These are phyloP conservation scores for Rhinocladiella mackenziei DNA, from an alignment of 2,329 filamentous ascomycete species.

Conservation along the genomic window DNA sequence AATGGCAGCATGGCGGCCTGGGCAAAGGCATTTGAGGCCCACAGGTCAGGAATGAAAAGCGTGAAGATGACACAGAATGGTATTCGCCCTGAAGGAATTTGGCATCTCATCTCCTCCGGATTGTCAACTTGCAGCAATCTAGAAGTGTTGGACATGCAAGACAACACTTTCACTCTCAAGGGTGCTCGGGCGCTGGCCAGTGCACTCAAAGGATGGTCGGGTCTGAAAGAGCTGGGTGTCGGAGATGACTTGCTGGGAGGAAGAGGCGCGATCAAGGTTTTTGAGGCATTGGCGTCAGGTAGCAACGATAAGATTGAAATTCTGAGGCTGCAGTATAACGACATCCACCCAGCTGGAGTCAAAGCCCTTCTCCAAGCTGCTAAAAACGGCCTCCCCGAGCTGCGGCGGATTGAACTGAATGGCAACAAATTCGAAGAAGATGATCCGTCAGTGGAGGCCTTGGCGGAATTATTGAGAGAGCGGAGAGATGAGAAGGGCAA, in stretches of 20 bases:
- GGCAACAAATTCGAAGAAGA: conserved; percentile 93
- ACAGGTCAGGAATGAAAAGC: conserved; percentile 69
- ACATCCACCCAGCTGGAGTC: conserved; percentile 75
- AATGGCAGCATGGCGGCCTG: conserved; percentile 95
- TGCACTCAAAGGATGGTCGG: conserved; percentile 69
- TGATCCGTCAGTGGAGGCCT: conserved; percentile 63
- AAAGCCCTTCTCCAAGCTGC: conserved; percentile 67
- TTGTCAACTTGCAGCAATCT: conserved; percentile 66
- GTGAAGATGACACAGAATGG: conserved; percentile 99
- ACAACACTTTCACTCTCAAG: conserved; percentile 88
- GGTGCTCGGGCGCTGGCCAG: conserved; percentile 75
- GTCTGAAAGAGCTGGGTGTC: conserved; percentile 77
- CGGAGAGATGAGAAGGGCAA: conserved; percentile 67
- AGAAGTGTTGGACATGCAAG: conserved; percentile 81
- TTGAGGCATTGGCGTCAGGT: conserved; percentile 67
- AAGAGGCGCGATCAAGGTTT: conserved; percentile 71
- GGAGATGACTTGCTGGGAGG: conserved; percentile 81
- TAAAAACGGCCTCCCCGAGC: conserved; percentile 63
- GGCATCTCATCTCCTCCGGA: conserved; percentile 72
- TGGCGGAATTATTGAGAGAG: conserved; percentile 69
- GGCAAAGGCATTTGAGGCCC: conserved; percentile 80
- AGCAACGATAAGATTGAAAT: conserved; percentile 75
- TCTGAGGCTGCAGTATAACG: conserved; percentile 86
- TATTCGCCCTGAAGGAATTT: conserved; percentile 89
- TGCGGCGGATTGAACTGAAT: conserved; percentile 88